Conservation (phyloP, 2,329 filamentous ascomycete species). For the Clarireedia sp. region DNA sequence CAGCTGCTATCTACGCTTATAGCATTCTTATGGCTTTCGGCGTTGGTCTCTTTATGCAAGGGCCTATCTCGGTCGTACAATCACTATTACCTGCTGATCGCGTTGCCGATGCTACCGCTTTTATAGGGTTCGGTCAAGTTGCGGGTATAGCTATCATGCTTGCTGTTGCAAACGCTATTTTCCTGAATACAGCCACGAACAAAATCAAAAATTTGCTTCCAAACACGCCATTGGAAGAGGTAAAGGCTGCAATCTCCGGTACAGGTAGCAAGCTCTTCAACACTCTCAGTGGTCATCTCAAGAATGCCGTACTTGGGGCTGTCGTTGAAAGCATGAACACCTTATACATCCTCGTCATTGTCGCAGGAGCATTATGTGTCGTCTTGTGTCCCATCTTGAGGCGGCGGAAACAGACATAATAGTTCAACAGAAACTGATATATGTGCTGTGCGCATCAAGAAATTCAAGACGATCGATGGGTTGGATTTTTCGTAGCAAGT, state of each 20-base stretch:
- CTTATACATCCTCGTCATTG: conserved; percentile 28
- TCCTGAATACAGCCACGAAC: conserved; percentile 27
- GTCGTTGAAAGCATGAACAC: conserved; percentile 26
- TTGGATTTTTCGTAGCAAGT: too few relatives aligned
- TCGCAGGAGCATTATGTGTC: conserved; percentile 24
- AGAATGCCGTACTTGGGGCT: conserved; percentile 19
- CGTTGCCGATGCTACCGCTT: conserved; percentile 28
- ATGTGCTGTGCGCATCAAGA: too few relatives aligned
- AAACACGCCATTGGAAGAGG: conserved; percentile 13
- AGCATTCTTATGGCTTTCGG: conserved; percentile 33
- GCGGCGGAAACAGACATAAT: background rate
- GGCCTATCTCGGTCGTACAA: background rate
- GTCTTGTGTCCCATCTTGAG: conserved; percentile 4
- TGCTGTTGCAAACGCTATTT: conserved; percentile 30
- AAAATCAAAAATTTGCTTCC: conserved; percentile 23
- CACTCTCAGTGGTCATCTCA: background rate
- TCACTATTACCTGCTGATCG: conserved; percentile 7
- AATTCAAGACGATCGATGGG: too few relatives aligned
- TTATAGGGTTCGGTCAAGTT: conserved; percentile 29
- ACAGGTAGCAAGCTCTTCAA: conserved; percentile 6
- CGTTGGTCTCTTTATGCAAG: conserved; percentile 21
- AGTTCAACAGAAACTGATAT: background rate
- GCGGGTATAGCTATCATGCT: conserved; percentile 29
- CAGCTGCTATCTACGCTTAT: conserved; percentile 24
- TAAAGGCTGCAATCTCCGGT: conserved; percentile 20